Evolutionary conservation across 768 basidiomycete species (phyloP), one percentile per base, ranked within the genome.

Genomic region (Termitomyces sp.): DNA sequence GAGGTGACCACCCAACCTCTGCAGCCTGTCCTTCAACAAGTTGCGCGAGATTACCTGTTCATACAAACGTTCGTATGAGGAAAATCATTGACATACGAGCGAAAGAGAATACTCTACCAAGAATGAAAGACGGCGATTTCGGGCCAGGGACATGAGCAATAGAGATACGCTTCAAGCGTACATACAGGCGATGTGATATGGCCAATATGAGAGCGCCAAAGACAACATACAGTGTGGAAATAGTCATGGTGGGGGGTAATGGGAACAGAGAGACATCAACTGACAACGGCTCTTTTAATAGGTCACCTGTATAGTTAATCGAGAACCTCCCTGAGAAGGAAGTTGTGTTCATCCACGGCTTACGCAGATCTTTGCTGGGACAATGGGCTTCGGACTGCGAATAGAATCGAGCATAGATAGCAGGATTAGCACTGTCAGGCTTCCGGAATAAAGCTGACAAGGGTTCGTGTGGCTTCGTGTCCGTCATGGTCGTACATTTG

Each of bases 121-220:
- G 74, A 64, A 63, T 67, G 74, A 60, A 82, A 56, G 56, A 73
- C 57, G 64, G 70, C 58, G 67, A 73, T 65, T 56, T 63, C 14
- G 71, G 76, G 50, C 69, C 75, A 59, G 64, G 72, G 35, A 71
- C 59, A 53, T 67, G 67, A 11, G 73, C 59, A 64, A 75, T 61
- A 47, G 70, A 66, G 60, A 71, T 61, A 56, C 75, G 55, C 60
- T 68, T 59, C 66, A 64, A 50, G 67, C 66, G 56, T 56, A 61
- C 63, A 68, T 77, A 63, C 47, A 72, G 45, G 17, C 53, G 57
- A 50, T 69, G 75, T 11, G 65, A 43, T 30, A 44, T 40, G 10
- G 59, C 43, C 11, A 50, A 50, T 21, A 64, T 38, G 14, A 62
- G 47, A 30, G 15, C 26, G 31, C 41, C 33, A 35, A 63, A 44